phyloP scores from a whole-genome alignment of 2,329 filamentous ascomycete genomes.

The Aspergillus sp. region DNA sequence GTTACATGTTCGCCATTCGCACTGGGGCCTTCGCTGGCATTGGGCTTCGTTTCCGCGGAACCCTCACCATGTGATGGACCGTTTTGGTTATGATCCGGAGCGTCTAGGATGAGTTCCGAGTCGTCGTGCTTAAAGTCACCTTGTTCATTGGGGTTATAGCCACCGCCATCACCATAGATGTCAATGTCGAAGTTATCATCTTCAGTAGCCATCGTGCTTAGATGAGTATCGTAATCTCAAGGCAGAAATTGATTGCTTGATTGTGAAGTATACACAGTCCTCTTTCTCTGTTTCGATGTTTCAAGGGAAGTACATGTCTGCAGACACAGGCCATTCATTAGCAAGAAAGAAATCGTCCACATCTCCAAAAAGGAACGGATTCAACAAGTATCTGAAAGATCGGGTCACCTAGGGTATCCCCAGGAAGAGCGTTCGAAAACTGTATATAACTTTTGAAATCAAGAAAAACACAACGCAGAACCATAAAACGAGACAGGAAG shows the following conservation, averaged over 20 bases:
- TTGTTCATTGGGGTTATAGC: constrained; percentile 42
- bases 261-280: constrained; percentile 36
- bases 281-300: constrained; percentile 22
- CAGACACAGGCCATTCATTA: constrained; percentile 33
- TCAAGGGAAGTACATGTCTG: constrained; percentile 43
- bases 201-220: constrained; percentile 48
- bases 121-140: constrained; percentile 42
- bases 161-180: constrained; percentile 60
- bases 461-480: constrained; percentile 7
- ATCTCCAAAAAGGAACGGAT: constrained; percentile 4
- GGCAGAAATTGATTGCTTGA: constrained; percentile 30
- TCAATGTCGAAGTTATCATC: constrained; percentile 69
- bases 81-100: constrained; percentile 28
- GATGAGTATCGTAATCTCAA: constrained; percentile 22
- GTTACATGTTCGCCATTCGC: constrained; percentile 21
- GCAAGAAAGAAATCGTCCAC: constrained; percentile 22
- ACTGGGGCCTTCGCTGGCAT: constrained; percentile 17
- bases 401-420: neutral
- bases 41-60: constrained; percentile 16
- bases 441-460: neutral
- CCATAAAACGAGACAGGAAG: constrained; percentile 10
- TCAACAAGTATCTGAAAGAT: constrained; percentile 2
- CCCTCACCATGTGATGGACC: constrained; percentile 12
- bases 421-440: neutral
- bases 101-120: constrained; percentile 34